Evolutionary conservation across 1,284 basidiomycete species (phyloP).

Genomic region (Naganishia liquefaciens): DNA sequence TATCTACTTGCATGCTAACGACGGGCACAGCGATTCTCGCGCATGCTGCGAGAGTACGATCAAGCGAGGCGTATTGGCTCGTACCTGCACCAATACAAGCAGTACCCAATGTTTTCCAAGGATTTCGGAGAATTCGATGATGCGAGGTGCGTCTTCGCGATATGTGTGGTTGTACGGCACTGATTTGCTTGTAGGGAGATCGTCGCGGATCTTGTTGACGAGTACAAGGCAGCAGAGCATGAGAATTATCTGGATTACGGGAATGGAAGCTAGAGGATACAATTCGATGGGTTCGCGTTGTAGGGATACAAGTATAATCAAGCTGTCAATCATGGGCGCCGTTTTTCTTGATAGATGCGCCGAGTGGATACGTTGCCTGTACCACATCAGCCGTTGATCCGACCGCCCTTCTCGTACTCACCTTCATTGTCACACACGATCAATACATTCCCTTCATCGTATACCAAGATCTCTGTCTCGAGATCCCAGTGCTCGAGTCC

Average conservation of each 20-base stretch:
- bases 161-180: neutral
- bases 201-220: conserved; percentile 79
- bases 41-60: conserved; percentile 95
- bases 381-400: neutral
- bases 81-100: conserved; percentile 96
- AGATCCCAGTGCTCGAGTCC: conserved; percentile 35
- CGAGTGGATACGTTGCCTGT: conserved; percentile 32
- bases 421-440: conserved; percentile 46
- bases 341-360: conserved; percentile 24
- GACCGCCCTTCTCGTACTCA: conserved; percentile 24
- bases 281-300: neutral
- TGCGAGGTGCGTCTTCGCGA: conserved; percentile 62
- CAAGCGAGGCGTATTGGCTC: conserved; percentile 84
- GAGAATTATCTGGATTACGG: conserved; percentile 73
- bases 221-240: conserved; percentile 90
- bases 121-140: conserved; percentile 92
- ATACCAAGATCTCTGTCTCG: conserved; percentile 34
- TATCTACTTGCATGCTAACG: neutral
- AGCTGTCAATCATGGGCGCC: neutral
- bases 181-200: conserved; percentile 62
- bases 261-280: conserved; percentile 20
- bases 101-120: conserved; percentile 90
- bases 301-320: conserved; percentile 14
- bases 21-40: conserved; percentile 77
- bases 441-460: conserved; percentile 39